Percentiles rank a stretch among this genome's conserved stretches.
These are phyloP conservation scores for Vitis labrusca DNA, from an alignment of 164 flowering plant genomes.

Conservation along the genomic window DNA sequence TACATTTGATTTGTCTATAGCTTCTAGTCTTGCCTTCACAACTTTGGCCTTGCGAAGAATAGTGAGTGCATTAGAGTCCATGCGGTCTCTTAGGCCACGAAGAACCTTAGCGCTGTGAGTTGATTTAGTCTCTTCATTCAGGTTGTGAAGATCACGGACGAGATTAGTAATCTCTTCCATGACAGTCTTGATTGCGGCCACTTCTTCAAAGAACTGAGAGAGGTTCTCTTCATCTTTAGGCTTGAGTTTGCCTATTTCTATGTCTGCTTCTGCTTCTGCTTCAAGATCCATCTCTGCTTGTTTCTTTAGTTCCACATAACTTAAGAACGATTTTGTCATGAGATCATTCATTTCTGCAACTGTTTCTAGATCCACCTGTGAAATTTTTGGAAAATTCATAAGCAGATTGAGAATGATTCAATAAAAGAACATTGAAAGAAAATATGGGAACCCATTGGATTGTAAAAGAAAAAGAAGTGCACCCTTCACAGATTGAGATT, in stretches of 20 bases:
- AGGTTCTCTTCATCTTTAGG: conserved; percentile 59
- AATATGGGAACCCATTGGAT: background rate
- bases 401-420: background rate
- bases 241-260: conserved; percentile 38
- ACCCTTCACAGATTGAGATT: background rate
- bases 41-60: conserved; percentile 60
- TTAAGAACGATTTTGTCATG: conserved; percentile 83
- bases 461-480: background rate
- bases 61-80: conserved; percentile 64
- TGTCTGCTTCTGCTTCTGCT: conserved; percentile 46
- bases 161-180: conserved; percentile 69
- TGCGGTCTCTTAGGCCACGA: conserved; percentile 61
- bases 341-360: conserved; percentile 78
- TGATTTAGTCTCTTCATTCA: conserved; percentile 64
- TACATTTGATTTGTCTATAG: conserved; percentile 51
- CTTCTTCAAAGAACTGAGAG: conserved; percentile 58
- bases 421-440: background rate
- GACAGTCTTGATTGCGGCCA: conserved; percentile 45
- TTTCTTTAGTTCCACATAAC: conserved; percentile 85
- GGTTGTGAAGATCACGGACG: conserved; percentile 51
- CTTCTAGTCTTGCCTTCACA: conserved; percentile 53
- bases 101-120: conserved; percentile 64
- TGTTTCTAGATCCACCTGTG: conserved; percentile 22
- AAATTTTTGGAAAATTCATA: background rate
- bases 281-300: conserved; percentile 62